A percentile compares a stretch with the other conserved stretches of the same genome.
Evolutionary conservation across 441 rosid species (phyloP).

Genomic region (Macaranga tanarius): DNA sequence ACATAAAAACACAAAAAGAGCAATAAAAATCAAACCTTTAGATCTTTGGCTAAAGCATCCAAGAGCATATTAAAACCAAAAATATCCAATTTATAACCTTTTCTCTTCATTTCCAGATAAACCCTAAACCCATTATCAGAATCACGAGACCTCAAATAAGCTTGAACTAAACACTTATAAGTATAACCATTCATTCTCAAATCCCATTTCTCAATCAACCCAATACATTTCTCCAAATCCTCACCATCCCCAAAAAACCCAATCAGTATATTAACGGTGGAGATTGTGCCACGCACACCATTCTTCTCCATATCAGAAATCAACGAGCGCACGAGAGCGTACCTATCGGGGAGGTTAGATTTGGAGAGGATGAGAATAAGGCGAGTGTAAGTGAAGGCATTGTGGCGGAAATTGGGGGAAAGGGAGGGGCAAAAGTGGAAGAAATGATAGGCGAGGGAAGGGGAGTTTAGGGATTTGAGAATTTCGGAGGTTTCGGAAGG

Average conservation of each 20-base stretch:
- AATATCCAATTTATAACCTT: constrained; percentile 65
- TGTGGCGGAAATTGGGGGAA: constrained; percentile 54
- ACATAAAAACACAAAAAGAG: constrained; percentile 6
- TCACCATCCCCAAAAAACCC: constrained; percentile 57
- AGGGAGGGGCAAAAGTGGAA: constrained; percentile 64
- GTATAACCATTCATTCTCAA: constrained; percentile 75
- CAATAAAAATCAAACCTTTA: constrained; percentile 44
- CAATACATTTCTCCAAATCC: constrained; percentile 57
- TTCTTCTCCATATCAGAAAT: constrained; percentile 59
- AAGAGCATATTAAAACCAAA: constrained; percentile 86
- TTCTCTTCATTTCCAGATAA: constrained; percentile 66
- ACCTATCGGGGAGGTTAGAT: constrained; percentile 47
- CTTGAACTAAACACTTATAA: constrained; percentile 78
- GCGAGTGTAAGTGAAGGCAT: constrained; percentile 65
- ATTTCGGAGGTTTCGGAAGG: constrained; percentile 72
- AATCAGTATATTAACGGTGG: constrained; percentile 72
- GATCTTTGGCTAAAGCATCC: constrained; percentile 81
- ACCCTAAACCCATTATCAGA: constrained; percentile 50
- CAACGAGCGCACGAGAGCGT: constrained; percentile 45
- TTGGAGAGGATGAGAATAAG: constrained; percentile 69
- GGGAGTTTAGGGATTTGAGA: constrained; percentile 71
- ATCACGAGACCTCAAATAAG: constrained; percentile 68
- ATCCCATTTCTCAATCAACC: constrained; percentile 67
- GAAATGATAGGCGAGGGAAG: constrained; percentile 61
- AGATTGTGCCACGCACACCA: constrained; percentile 58